Conservation (phyloP, 1,139 yeast genomes). For the Pichia inconspicua region DNA sequence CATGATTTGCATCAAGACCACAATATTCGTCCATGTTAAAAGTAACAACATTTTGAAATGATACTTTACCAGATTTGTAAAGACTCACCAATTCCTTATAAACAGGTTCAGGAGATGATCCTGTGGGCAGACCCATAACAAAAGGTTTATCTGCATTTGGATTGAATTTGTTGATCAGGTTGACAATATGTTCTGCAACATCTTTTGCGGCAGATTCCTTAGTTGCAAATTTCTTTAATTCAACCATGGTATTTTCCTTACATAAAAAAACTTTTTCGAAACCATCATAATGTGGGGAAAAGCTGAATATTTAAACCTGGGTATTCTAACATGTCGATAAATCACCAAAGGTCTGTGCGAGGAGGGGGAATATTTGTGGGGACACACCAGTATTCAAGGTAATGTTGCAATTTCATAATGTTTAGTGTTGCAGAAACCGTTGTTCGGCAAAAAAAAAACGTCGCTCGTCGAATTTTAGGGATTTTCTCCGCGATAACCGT, state of each 20-base stretch:
- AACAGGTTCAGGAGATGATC: conserved; percentile 58
- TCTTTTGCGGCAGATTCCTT: conserved; percentile 40
- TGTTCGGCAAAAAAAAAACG: too few relatives aligned
- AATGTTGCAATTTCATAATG: background rate
- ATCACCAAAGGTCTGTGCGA: too few relatives aligned
- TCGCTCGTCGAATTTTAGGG: too few relatives aligned
- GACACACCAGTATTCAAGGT: background rate
- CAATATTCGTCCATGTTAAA: conserved; percentile 60
- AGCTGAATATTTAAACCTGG: background rate
- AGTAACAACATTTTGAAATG: conserved; percentile 50
- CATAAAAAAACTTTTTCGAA: too few relatives aligned
- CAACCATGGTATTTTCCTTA: background rate
- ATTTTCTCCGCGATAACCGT: too few relatives aligned
- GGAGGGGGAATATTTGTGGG: background rate
- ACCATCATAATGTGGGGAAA: background rate
- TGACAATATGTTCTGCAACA: conserved; percentile 44
- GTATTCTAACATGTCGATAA: too few relatives aligned
- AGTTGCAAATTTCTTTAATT: conserved; percentile 8
- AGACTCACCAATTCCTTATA: conserved; percentile 43
- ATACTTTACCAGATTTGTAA: conserved; percentile 37
- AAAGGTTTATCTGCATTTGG: conserved; percentile 46
- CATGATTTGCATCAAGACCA: conserved; percentile 41
- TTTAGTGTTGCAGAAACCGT: background rate
- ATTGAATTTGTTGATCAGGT: conserved; percentile 36
- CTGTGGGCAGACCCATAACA: conserved; percentile 58